Percentiles rank a stretch among this genome's conserved stretches.
Conservation (phyloP, 768 basidiomycete genomes). For the Artomyces pyxidatus region DNA sequence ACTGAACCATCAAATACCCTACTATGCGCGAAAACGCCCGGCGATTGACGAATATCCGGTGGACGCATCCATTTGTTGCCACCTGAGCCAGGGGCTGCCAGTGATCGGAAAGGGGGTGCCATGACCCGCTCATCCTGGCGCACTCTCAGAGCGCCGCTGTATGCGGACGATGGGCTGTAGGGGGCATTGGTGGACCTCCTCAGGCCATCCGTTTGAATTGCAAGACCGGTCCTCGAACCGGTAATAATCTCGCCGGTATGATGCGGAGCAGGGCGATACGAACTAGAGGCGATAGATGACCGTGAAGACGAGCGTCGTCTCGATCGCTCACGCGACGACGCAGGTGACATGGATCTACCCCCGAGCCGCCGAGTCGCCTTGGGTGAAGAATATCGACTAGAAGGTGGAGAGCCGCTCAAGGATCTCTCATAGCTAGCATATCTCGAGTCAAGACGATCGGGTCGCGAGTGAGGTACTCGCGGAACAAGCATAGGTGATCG, state of each 20-base stretch:
- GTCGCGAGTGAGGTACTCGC: not conserved
- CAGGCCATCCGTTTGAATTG: slow-evolving; percentile 2
- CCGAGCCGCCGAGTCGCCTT: not conserved
- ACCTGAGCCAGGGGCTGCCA: too few relatives aligned
- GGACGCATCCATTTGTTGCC: too few relatives aligned
- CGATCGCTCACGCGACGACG: slow-evolving; percentile 21
- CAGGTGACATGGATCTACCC: not conserved
- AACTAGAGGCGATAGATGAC: slow-evolving; percentile 50
- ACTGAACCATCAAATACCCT: too few relatives aligned
- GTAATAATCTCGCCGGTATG: not conserved
- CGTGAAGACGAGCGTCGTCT: slow-evolving; percentile 43
- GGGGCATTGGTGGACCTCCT: not conserved
- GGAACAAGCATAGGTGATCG: slow-evolving; percentile 22
- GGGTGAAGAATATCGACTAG: not conserved
- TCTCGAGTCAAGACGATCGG: not conserved
- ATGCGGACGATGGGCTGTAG: not conserved
- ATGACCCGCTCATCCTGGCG: slow-evolving; percentile 6
- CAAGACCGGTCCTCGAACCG: not conserved
- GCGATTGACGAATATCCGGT: too few relatives aligned
- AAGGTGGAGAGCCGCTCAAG: not conserved
- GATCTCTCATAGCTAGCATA: slow-evolving; percentile 1
- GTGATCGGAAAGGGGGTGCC: slow-evolving; percentile 11
- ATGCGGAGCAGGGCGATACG: slow-evolving; percentile 6
- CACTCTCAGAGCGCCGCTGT: not conserved
- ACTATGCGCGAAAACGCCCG: too few relatives aligned